Evolutionary conservation across 1,284 basidiomycete species (phyloP), one percentile per base, ranked within the genome.

Genomic region (Rhodofomes roseus): DNA sequence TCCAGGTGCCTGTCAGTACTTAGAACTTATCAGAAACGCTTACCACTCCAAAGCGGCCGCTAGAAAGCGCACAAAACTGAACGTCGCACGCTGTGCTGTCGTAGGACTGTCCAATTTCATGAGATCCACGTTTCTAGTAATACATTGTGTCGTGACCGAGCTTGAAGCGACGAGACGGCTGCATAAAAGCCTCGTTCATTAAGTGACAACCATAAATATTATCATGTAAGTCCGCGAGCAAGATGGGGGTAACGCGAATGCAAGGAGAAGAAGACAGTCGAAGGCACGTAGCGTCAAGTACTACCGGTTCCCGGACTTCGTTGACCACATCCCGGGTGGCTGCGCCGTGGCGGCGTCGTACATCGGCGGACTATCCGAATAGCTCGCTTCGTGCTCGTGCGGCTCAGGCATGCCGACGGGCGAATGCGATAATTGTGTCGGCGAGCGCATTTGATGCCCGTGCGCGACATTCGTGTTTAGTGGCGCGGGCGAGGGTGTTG

Each of bases 301-400:
- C 43, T 57, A 41, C 39, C 40, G 29, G 11, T 39, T 67, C 65
- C 74, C 58, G 63, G 50, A 73, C 64, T 76, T 78, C 63, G 77
- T 76, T 40, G 78, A 78, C 85, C 83, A 85, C 60, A 76, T 75
- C 43, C 81, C 81, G 53, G 78, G 73, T 23, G 77, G 68, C 60
- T 75, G 75, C n/a, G 81, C 71, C n/a, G 73, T 69, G 37, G 80
- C 80, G 16, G 77, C 75, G 31, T 89, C 87, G 68, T 90, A 90
- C 58, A 75, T 77, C 22, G 87, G 87, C 16, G 88, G 88, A 40
- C 73, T 79, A 44, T 89, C 87, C 20, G 81, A 72, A 60, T 81
- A 77, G 60, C 67, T 63, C 61, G 58, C 59, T 22, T 66, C 39
- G 39, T 66, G 61, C 41, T 77, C 73, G 20, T 61, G 55, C 48